Conservation (phyloP, 495 filamentous ascomycete species). For the Aspergillus bridgeri region DNA sequence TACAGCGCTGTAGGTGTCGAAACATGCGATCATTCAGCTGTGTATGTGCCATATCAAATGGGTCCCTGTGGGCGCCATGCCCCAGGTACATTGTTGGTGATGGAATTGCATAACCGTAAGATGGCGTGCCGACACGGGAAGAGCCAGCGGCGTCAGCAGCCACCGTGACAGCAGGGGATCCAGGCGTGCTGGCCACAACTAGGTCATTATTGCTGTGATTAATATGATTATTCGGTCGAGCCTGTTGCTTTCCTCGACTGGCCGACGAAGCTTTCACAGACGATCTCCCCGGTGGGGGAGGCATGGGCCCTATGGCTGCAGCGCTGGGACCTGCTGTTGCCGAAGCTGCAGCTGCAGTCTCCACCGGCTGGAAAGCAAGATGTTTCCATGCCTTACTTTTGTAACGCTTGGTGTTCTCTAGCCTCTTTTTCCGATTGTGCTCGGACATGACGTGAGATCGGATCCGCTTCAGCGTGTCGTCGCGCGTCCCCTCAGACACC, state of each 20-base stretch:
- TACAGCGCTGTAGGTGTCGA: constrained; percentile 42
- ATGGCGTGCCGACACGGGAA: not conserved
- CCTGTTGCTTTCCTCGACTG: not conserved
- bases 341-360: constrained; percentile 22
- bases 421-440: constrained; percentile 48
- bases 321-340: constrained; percentile 17
- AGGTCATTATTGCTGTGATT: not conserved
- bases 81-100: constrained; percentile 30
- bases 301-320: constrained; percentile 14
- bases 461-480: constrained; percentile 47
- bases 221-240: not conserved
- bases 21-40: constrained; percentile 42
- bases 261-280: constrained; percentile 13
- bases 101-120: constrained; percentile 7
- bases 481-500: constrained; percentile 36
- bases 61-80: constrained; percentile 33
- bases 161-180: constrained; percentile 15
- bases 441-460: constrained; percentile 52
- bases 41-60: constrained; percentile 41
- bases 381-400: constrained; percentile 45
- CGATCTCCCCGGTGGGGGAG: constrained; percentile 5
- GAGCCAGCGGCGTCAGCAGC: constrained; percentile 9
- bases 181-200: constrained; percentile 1
- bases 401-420: constrained; percentile 43
- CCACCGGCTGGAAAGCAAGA: constrained; percentile 38